These are phyloP conservation scores for Citrullus amarus DNA, from an alignment of 306 rosid species.

Conservation along the genomic window DNA sequence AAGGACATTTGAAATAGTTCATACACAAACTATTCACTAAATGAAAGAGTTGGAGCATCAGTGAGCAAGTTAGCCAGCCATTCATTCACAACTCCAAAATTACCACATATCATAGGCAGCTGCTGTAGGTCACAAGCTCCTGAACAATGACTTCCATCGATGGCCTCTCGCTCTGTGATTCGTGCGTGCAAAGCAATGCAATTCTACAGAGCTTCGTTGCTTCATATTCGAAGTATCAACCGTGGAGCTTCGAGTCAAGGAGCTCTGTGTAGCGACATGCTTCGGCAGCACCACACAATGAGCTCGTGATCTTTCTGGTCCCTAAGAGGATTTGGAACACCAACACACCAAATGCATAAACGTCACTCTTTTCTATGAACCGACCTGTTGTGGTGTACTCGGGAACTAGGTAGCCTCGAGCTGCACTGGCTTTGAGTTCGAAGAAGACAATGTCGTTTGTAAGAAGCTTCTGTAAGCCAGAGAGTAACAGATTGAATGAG, in stretches of 20 bases:
- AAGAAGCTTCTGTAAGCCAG: constrained; percentile 80
- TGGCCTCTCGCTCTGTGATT: constrained; percentile 69
- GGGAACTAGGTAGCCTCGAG: constrained; percentile 87
- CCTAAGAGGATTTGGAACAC: constrained; percentile 77
- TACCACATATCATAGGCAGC: constrained; percentile 30
- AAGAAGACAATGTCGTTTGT: constrained; percentile 83
- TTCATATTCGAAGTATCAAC: constrained; percentile 63
- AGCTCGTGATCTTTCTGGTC: constrained; percentile 41
- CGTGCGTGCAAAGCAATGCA: constrained; percentile 76
- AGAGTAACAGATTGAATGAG: constrained; percentile 49
- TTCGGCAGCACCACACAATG: constrained; percentile 47
- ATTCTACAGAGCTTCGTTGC: constrained; percentile 63
- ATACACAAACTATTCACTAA: not conserved
- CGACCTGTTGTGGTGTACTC: constrained; percentile 83
- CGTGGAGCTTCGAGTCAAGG: constrained; percentile 59
- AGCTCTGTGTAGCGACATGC: constrained; percentile 36
- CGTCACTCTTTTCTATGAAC: constrained; percentile 80
- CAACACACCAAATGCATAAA: constrained; percentile 77
- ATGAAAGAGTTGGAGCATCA: not conserved
- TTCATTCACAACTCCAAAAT: not conserved
- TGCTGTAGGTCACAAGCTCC: constrained; percentile 60
- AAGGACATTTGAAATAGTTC: constrained; percentile 12
- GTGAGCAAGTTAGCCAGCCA: constrained; percentile 3
- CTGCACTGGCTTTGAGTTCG: constrained; percentile 74
- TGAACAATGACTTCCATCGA: constrained; percentile 79